Evolutionary conservation across 2,329 filamentous ascomycete genomes (phyloP), one percentile per base, ranked within the genome.

Genomic region (Cladosporium sp.): DNA sequence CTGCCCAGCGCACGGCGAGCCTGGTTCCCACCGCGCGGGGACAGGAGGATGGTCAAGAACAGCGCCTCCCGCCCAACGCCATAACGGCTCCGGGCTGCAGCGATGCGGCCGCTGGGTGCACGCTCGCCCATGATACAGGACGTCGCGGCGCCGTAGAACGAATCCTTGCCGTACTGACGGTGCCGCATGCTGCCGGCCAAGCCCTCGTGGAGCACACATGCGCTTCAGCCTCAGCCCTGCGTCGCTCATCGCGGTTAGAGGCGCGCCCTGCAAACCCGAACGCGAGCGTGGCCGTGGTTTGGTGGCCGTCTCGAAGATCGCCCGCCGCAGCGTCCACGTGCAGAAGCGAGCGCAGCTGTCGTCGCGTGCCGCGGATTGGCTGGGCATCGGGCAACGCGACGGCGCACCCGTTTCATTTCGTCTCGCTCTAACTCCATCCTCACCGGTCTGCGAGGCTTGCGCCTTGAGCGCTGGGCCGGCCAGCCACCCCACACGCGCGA

Each of bases 181-280:
- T 32, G 47, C 20, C 9, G 15, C n/a, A n/a, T 35, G 48, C 28
- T 50, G 47, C 48, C 48, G 48, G 48, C 48, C 48, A 51, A 51
- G 48, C 34, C 52, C 52, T 47, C 52, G 40, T 55, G 52, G 52
- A 55, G 51, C 51, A 36, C 32, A 49, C 51, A 42, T 51, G 36
- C 24, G 49, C 42, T 37, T 55, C 52, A 55, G 52, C 52, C 52
- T 55, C 52, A 55, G 52, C 52, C 52, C 52, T 55, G 52, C 52
- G 40, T 55, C 20, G 15, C 13, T 40, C 52, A 15, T 35, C 52
- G 20, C 8, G 32, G 52, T 47, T 53, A 53, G 24, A 34, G 42
- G 17, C 15, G 12, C 22, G 34, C 13, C 24, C 50, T 34, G 50
- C 37, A 53, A 42, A 42, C 50, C n/a, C 50, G 50, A 53, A 53